phyloP scores from a whole-genome alignment of 2,329 filamentous ascomycete genomes.

The Calonectria ilicicola region DNA sequence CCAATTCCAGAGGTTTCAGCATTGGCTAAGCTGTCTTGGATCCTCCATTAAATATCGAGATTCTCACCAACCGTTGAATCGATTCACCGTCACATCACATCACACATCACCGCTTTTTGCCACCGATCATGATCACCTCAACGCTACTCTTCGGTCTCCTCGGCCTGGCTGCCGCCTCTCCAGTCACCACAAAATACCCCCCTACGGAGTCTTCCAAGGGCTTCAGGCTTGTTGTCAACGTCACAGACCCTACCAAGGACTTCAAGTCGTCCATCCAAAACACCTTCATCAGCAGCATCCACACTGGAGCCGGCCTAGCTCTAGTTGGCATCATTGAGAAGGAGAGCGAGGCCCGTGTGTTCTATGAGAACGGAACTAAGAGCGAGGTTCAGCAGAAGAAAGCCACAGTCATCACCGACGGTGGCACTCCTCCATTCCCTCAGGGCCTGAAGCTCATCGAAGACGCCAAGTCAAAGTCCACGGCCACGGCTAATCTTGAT shows the following conservation, averaged over 20 bases:
- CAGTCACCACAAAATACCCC: slow-evolving; percentile 27
- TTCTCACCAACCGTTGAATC: background rate
- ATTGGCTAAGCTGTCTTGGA: background rate
- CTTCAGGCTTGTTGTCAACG: slow-evolving; percentile 59
- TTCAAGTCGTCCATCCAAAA: slow-evolving; percentile 56
- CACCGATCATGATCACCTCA: slow-evolving; percentile 37
- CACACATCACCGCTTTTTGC: background rate
- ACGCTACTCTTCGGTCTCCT: slow-evolving; percentile 40
- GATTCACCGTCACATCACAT: background rate
- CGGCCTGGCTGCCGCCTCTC: slow-evolving; percentile 40
- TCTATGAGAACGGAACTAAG: slow-evolving; percentile 63
- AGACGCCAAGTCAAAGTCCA: slow-evolving; percentile 47
- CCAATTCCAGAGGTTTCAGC: background rate
- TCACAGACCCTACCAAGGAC: slow-evolving; percentile 54
- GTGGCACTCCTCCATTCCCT: slow-evolving; percentile 53
- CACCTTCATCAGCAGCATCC: slow-evolving; percentile 54
- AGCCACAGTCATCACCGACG: slow-evolving; percentile 55
- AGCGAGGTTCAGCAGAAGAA: slow-evolving; percentile 45
- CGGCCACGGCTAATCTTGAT: slow-evolving; percentile 45
- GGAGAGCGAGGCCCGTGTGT: slow-evolving; percentile 46
- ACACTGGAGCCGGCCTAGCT: slow-evolving; percentile 56
- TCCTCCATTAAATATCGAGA: background rate
- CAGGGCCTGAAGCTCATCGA: slow-evolving; percentile 48
- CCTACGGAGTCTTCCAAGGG: slow-evolving; percentile 39
- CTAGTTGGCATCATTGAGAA: slow-evolving; percentile 50